These are phyloP conservation scores for Gossypium arboreum DNA, from an alignment of 345 rosid genomes.

Conservation along the genomic window DNA sequence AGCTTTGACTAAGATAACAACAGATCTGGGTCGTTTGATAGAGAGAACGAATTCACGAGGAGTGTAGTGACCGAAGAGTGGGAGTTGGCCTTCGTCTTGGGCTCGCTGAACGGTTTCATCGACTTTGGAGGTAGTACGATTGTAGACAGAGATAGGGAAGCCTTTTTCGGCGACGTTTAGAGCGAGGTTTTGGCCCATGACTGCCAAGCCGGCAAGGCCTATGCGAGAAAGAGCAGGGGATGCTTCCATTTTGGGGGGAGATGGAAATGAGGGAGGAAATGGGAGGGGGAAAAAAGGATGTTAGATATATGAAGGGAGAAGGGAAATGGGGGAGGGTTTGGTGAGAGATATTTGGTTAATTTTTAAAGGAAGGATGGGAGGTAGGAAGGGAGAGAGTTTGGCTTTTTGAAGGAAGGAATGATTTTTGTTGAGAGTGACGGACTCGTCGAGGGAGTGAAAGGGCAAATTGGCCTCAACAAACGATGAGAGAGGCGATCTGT, in stretches of 20 bases:
- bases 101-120: constrained; percentile 86
- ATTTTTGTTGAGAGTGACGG: constrained; percentile 34
- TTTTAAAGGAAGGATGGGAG: neutral
- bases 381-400: neutral
- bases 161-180: constrained; percentile 91
- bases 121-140: constrained; percentile 81
- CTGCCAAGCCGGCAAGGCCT: constrained; percentile 92
- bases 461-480: constrained; percentile 25
- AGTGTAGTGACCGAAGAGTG: constrained; percentile 64
- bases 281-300: neutral
- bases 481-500: constrained; percentile 33
- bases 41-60: constrained; percentile 94
- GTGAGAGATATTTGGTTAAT: neutral
- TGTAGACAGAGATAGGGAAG: constrained; percentile 92
- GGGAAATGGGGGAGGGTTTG: neutral
- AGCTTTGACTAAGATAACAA: constrained; percentile 91
- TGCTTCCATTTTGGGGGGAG: constrained; percentile 49
- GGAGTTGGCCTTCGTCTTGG: constrained; percentile 60
- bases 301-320: neutral
- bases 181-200: constrained; percentile 96
- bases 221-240: constrained; percentile 62
- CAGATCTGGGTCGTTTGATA: constrained; percentile 77
- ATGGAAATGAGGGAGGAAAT: neutral
- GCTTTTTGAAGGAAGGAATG: neutral
- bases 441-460: constrained; percentile 65